Evolutionary conservation across 1,284 basidiomycete genomes (phyloP).

Genomic region (Porphyrellus sp.): DNA sequence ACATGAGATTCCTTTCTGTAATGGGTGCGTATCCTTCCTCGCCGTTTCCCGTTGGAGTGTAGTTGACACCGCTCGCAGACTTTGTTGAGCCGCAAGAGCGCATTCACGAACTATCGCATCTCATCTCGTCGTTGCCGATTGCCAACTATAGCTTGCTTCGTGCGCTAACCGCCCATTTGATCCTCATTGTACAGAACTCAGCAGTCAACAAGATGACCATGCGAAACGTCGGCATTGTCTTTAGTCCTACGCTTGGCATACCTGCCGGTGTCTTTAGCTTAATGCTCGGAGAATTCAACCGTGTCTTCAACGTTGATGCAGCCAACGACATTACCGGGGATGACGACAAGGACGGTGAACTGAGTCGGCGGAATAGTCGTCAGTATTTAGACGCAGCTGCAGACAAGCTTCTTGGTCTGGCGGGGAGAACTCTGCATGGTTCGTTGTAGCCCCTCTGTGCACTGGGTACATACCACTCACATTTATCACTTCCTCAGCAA

Average conservation of each 20-base stretch:
- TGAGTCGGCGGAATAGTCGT: slow-evolving; percentile 67
- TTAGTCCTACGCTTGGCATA: slow-evolving; percentile 92
- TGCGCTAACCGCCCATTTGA: slow-evolving; percentile 92
- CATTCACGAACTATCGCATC: slow-evolving; percentile 79
- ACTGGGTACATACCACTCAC: slow-evolving; percentile 12
- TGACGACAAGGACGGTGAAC: slow-evolving; percentile 39
- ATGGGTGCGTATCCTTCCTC: slow-evolving; percentile 63
- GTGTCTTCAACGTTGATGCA: slow-evolving; percentile 76
- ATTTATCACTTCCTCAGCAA: slow-evolving; percentile 36
- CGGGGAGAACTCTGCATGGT: slow-evolving; percentile 64
- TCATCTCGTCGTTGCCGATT: slow-evolving; percentile 85
- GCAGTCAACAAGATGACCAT: slow-evolving; percentile 97
- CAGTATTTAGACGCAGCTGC: slow-evolving; percentile 78
- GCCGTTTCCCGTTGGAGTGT: slow-evolving; percentile 1
- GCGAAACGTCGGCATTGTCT: slow-evolving; percentile 97
- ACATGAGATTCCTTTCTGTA: slow-evolving; percentile 83
- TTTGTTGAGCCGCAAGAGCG: slow-evolving; percentile 85
- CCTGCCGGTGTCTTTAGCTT: slow-evolving; percentile 93
- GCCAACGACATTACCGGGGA: slow-evolving; percentile 38
- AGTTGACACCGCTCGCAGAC: slow-evolving; percentile 48
- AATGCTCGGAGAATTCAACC: slow-evolving; percentile 88
- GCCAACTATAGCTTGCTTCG: slow-evolving; percentile 93
- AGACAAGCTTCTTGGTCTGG: slow-evolving; percentile 70
- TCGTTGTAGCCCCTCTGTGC: slow-evolving; percentile 30
- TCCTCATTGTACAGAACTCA: slow-evolving; percentile 90